These are phyloP conservation scores for Paramecium octaurelia DNA, from an alignment of 73 alveolate species.

Conservation along the genomic window DNA sequence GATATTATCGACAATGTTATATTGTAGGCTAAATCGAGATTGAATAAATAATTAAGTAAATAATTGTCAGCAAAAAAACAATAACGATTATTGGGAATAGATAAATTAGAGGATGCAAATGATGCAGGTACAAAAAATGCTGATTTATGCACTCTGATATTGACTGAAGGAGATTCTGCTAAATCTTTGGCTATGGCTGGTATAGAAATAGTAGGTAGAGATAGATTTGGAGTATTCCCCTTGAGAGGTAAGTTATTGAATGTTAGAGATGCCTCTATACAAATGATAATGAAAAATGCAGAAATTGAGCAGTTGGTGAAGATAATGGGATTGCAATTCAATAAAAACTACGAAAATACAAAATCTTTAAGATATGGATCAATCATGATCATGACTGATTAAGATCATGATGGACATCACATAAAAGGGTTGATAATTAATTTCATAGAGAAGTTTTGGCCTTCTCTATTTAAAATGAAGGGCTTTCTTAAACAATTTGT, in stretches of 20 bases:
- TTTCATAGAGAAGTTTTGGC: slow-evolving; percentile 98
- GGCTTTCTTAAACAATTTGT: slow-evolving; percentile 97
- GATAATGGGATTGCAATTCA: slow-evolving; percentile 93
- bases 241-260: slow-evolving; percentile 97
- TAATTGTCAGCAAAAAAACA: slow-evolving; percentile 78
- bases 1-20: background rate
- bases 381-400: slow-evolving; percentile 99
- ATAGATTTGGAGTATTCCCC: slow-evolving; percentile 98
- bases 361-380: slow-evolving; percentile 96
- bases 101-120: slow-evolving; percentile 98
- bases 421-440: slow-evolving; percentile 98
- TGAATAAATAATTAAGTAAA: slow-evolving; percentile 69
- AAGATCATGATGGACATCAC: slow-evolving; percentile 99
- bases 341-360: slow-evolving; percentile 87
- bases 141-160: slow-evolving; percentile 83
- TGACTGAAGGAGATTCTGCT: slow-evolving; percentile 99
- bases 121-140: slow-evolving; percentile 90
- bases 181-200: slow-evolving; percentile 99
- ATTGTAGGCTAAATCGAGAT: slow-evolving; percentile 74
- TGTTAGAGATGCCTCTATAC: slow-evolving; percentile 94
- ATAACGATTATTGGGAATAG: slow-evolving; percentile 88
- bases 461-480: slow-evolving; percentile 87
- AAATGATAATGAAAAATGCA: slow-evolving; percentile 87
- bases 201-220: slow-evolving; percentile 97
- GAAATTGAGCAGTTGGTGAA: slow-evolving; percentile 96